Percentiles rank a stretch among this genome's conserved stretches.
phyloP scores from a whole-genome alignment of 257 asterid genomes.

The Verbascum thapsus region DNA sequence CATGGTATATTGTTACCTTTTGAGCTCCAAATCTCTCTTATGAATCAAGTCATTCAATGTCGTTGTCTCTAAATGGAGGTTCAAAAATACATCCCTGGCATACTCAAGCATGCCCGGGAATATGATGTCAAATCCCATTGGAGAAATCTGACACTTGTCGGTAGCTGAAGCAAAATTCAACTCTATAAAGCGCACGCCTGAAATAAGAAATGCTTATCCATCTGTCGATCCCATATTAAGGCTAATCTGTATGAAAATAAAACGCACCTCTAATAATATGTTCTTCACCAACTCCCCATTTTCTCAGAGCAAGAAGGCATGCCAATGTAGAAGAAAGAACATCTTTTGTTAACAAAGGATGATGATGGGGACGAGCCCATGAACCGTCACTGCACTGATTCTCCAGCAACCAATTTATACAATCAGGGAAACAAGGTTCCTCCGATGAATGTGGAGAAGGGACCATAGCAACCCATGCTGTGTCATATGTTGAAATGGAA shows the following conservation, averaged over 20 bases:
- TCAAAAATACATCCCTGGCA: constrained; percentile 58
- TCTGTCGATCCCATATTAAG: neutral
- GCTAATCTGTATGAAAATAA: neutral
- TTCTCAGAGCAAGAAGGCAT: constrained; percentile 78
- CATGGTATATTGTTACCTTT: constrained; percentile 46
- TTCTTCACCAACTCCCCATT: constrained; percentile 78
- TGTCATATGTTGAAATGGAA: constrained; percentile 82
- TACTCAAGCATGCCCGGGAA: constrained; percentile 82
- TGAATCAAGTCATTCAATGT: constrained; percentile 40
- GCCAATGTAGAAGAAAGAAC: constrained; percentile 84
- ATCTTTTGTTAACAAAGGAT: constrained; percentile 58
- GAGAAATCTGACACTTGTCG: constrained; percentile 54
- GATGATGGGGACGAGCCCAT: constrained; percentile 83
- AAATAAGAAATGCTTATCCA: constrained; percentile 25
- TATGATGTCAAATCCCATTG: constrained; percentile 75
- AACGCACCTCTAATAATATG: constrained; percentile 58
- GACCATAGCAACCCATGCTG: constrained; percentile 99
- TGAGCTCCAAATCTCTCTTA: constrained; percentile 71
- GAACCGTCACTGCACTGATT: constrained; percentile 87
- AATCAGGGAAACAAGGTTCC: constrained; percentile 71
- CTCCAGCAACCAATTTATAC: constrained; percentile 69
- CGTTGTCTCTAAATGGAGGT: constrained; percentile 56
- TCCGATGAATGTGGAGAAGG: constrained; percentile 68
- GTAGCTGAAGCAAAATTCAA: constrained; percentile 51
- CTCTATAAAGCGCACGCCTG: constrained; percentile 71